phyloP scores from a whole-genome alignment of 169 alveolate species.

The Eimeria tenella region DNA sequence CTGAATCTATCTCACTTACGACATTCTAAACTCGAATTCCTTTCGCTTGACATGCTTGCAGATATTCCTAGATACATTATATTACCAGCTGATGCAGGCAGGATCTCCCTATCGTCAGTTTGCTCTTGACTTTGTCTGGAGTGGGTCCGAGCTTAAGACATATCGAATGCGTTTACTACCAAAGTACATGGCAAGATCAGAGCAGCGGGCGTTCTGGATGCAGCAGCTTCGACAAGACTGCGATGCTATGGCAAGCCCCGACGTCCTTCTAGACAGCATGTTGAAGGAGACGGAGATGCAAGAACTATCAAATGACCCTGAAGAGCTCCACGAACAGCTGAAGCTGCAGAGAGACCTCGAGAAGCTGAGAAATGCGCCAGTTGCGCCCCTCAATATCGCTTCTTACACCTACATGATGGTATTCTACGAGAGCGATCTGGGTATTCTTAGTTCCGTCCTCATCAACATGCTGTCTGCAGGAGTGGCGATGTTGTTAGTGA shows the following conservation, averaged over 20 bases:
- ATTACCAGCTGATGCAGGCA: conserved; percentile 81
- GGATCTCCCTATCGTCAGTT: conserved; percentile 84
- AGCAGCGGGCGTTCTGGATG: conserved; percentile 86
- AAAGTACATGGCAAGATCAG: conserved; percentile 83
- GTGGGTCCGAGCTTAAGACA: conserved; percentile 82
- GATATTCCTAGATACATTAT: conserved; percentile 82
- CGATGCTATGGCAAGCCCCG: conserved; percentile 46
- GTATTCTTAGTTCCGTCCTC: conserved; percentile 82
- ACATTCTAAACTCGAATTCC: too few relatives aligned
- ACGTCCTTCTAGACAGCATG: not conserved
- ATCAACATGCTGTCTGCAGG: conserved; percentile 85
- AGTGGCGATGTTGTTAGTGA: conserved; percentile 83
- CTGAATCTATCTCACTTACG: too few relatives aligned
- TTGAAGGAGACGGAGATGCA: conserved; percentile 10
- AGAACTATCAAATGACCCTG: conserved; percentile 21
- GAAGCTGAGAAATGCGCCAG: not conserved
- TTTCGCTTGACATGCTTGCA: not conserved
- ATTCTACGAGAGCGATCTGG: conserved; percentile 85
- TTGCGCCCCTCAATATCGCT: conserved; percentile 80
- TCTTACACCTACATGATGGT: conserved; percentile 86
- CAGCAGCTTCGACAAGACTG: conserved; percentile 78
- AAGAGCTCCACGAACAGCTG: conserved; percentile 25
- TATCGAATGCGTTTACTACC: conserved; percentile 83
- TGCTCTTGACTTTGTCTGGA: conserved; percentile 85
- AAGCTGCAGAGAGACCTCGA: conserved; percentile 53